Conservation (phyloP, 495 filamentous ascomycete species). For the Penicillium macrosclerotiorum region DNA sequence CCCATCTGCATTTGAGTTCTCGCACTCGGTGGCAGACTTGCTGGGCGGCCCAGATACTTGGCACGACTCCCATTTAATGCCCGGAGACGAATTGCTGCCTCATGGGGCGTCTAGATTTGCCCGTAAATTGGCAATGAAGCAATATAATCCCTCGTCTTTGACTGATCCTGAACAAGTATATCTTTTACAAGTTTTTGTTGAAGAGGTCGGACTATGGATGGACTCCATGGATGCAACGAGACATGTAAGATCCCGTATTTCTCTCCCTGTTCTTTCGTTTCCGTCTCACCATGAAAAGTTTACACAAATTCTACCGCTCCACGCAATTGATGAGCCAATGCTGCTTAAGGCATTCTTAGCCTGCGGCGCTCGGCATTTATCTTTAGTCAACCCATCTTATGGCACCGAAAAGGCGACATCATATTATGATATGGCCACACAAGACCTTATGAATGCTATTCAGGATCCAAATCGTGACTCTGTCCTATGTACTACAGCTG, state of each 20-base stretch:
- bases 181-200: constrained; percentile 88
- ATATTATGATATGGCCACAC: constrained; percentile 82
- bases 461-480: constrained; percentile 83
- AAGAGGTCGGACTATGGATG: constrained; percentile 93
- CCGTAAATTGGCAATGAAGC: constrained; percentile 25
- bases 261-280: neutral
- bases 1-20: constrained; percentile 14
- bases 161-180: constrained; percentile 71
- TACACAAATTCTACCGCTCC: constrained; percentile 74
- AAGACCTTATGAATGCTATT: constrained; percentile 65
- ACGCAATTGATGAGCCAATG: constrained; percentile 81
- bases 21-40: constrained; percentile 17
- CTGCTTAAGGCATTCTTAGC: constrained; percentile 89
- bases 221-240: constrained; percentile 84
- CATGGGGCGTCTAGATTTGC: constrained; percentile 27
- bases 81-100: constrained; percentile 27
- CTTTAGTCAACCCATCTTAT: constrained; percentile 66
- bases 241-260: constrained; percentile 54
- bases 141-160: constrained; percentile 53
- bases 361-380: constrained; percentile 81
- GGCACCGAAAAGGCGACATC: constrained; percentile 72
- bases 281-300: constrained; percentile 52
- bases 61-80: constrained; percentile 23
- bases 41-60: constrained; percentile 18
- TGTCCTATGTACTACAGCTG: constrained; percentile 83